phyloP scores from a whole-genome alignment of 1,284 basidiomycete species.

The Leccinum insolens region DNA sequence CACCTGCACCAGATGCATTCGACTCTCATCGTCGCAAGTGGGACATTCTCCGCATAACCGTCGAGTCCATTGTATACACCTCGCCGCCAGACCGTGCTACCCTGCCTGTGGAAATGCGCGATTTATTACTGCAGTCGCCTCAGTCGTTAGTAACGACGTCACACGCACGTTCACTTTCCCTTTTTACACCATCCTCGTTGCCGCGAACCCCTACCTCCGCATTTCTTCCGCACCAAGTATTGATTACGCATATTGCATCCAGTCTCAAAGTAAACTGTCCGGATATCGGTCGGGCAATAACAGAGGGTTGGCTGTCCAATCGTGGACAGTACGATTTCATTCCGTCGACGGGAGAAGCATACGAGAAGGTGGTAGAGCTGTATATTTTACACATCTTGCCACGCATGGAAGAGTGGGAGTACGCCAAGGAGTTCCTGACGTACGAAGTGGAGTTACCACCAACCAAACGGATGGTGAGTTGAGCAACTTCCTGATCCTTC shows the following conservation, averaged over 20 bases:
- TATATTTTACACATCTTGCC: slow-evolving; percentile 75
- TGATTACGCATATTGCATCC: slow-evolving; percentile 68
- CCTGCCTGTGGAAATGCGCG: slow-evolving; percentile 53
- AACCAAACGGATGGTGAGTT: slow-evolving; percentile 55
- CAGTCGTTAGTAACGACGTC: slow-evolving; percentile 57
- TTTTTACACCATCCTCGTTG: slow-evolving; percentile 60
- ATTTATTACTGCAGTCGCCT: slow-evolving; percentile 57
- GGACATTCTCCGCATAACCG: slow-evolving; percentile 81
- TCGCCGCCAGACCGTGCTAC: slow-evolving; percentile 50
- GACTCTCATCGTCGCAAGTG: slow-evolving; percentile 69
- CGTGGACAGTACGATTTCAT: slow-evolving; percentile 41
- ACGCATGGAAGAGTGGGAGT: slow-evolving; percentile 74
- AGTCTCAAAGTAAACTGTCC: slow-evolving; percentile 67
- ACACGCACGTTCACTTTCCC: slow-evolving; percentile 62
- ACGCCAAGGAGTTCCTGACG: slow-evolving; percentile 70
- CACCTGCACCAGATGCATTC: slow-evolving; percentile 45
- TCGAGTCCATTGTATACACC: slow-evolving; percentile 72
- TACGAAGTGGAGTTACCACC: slow-evolving; percentile 68
- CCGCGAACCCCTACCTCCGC: slow-evolving; percentile 47
- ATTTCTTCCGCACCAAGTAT: slow-evolving; percentile 66
- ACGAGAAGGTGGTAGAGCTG: slow-evolving; percentile 72
- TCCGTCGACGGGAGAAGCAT: slow-evolving; percentile 49
- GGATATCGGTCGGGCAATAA: slow-evolving; percentile 60
- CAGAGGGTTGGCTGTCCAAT: slow-evolving; percentile 75
- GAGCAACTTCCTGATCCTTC: neutral